Evolutionary conservation across 768 basidiomycete genomes (phyloP), one percentile per base, ranked within the genome.

Genomic region (Suillus spraguei): DNA sequence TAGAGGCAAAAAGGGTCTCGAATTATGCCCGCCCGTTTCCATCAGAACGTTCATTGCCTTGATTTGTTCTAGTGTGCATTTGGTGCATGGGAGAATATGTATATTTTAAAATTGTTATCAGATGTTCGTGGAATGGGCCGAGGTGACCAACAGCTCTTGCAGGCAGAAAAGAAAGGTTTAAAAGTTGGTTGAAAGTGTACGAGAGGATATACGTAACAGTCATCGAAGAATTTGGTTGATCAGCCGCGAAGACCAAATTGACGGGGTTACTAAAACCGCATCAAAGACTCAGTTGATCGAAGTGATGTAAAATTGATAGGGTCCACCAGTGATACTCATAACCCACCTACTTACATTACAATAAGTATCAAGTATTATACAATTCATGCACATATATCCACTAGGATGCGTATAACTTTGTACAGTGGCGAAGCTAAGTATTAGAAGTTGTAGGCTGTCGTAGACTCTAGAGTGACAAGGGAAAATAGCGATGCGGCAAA

Each of bases 331-430:
- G 11, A 32, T 52, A 60, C 58, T 3, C 41, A 20, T 46, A 46
- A 32, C 44, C 39, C 67, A 60, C 65, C 70, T 76, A 76, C 71
- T 49, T 76, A 75, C 68, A 75, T 75, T 76, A 74, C 58, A 67
- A 66, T 65, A 49, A 46, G 64, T 69, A 67, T 66, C 28, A 17
- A 58, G 71, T 75, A 76, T 72, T 73, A 72, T 76, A 75, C 75
- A 76, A 73, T 13, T 74, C 69, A 76, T 76, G 74, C 73, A 76
- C 72, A 75, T 70, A 58, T 58, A 76, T 75, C 73, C 74, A 75
- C 73, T 76, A 76, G 63, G 68, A 73, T 74, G 74, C 69, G 66
- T 59, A 74, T 76, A 75, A 75, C 67, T 65, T 66, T 76, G 68
- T 75, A 75, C 74, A 70, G 52, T 76, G 67, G 68, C 32, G 39